These are phyloP conservation scores for Auriculariales sp. DNA, from an alignment of 768 basidiomycete species.

Conservation along the genomic window DNA sequence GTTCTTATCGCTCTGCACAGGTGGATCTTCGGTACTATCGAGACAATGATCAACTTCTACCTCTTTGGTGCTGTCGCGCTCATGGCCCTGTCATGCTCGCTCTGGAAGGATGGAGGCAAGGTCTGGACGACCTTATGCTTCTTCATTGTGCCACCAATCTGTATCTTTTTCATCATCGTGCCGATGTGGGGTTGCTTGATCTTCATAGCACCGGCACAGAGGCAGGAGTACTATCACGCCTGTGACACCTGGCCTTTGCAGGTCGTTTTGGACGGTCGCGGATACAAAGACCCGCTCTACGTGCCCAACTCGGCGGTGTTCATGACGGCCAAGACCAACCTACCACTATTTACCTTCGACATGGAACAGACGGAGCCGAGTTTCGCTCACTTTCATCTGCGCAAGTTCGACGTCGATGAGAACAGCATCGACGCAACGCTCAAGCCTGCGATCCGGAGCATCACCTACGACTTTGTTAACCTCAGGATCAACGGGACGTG, in stretches of 20 bases:
- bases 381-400: neutral
- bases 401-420: neutral
- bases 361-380: neutral
- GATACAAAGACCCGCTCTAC: neutral
- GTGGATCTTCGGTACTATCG: neutral
- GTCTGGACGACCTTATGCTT: neutral
- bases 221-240: neutral
- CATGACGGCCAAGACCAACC: neutral
- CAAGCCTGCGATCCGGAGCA: neutral
- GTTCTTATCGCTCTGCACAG: too few relatives aligned
- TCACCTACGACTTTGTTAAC: neutral
- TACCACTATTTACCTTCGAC: neutral
- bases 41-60: neutral
- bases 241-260: neutral
- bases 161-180: neutral
- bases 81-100: neutral
- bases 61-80: neutral
- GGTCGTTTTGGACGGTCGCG: neutral
- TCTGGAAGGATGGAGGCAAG: neutral
- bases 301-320: neutral
- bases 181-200: neutral
- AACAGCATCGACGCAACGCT: neutral
- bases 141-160: neutral
- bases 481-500: neutral
- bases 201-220: neutral